Percentiles rank a stretch among this genome's conserved stretches.
phyloP scores from a whole-genome alignment of 768 basidiomycete genomes.

The Rhodotorula taiwanensis region DNA sequence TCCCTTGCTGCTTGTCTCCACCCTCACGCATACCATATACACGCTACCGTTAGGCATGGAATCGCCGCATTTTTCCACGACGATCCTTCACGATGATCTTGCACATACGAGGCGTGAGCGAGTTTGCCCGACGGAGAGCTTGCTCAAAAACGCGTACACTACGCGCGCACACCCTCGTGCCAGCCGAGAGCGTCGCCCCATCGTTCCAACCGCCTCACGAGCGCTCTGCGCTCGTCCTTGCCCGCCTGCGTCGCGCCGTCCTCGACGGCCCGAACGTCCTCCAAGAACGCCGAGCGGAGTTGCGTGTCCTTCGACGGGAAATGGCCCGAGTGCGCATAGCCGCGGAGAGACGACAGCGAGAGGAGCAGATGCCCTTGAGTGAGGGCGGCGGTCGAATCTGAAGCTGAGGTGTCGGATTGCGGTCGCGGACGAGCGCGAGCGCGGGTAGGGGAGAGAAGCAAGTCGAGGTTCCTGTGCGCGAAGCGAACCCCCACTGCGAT shows the following conservation, averaged over 20 bases:
- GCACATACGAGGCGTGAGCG: no score
- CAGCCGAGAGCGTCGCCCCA: slow-evolving; percentile 70
- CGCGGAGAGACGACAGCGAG: slow-evolving; percentile 60
- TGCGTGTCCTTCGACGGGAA: slow-evolving; percentile 47
- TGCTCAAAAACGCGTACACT: no score
- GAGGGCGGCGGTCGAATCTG: slow-evolving; percentile 45
- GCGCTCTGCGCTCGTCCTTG: slow-evolving; percentile 64
- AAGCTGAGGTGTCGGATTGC: no score
- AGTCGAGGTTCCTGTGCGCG: slow-evolving; percentile 59
- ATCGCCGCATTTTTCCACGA: no score
- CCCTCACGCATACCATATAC: no score
- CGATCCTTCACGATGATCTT: no score
- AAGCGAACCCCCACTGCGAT: no score
- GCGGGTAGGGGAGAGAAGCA: slow-evolving; percentile 54
- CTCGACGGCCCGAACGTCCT: slow-evolving; percentile 68
- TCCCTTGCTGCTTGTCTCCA: no score
- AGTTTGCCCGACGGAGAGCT: no score
- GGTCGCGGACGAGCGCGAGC: slow-evolving; percentile 32
- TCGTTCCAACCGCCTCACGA: slow-evolving; percentile 81
- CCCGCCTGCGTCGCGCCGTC: slow-evolving; percentile 56
- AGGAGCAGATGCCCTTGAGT: slow-evolving; percentile 69
- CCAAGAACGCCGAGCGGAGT: slow-evolving; percentile 69
- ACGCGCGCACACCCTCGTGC: slow-evolving; percentile 42
- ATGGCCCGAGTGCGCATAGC: slow-evolving; percentile 58
- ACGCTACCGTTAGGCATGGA: no score